phyloP scores from a whole-genome alignment of 106 monocot genomes.

The Alisma plantagoaquatica region DNA sequence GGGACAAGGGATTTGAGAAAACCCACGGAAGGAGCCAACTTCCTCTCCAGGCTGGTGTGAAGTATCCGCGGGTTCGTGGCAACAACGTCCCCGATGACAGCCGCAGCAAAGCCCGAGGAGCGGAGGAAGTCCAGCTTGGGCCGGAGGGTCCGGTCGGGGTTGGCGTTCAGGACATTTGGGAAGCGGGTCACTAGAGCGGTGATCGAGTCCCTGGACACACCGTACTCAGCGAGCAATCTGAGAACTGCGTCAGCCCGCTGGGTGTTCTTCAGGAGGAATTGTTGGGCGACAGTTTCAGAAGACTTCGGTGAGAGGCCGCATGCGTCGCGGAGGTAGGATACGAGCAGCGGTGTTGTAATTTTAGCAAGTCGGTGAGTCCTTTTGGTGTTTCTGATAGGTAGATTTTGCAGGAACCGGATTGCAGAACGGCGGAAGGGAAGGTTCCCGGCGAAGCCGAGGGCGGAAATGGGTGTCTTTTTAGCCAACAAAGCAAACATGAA shows the following conservation, averaged over 20 bases:
- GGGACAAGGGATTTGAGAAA: background rate
- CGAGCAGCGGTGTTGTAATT: no score
- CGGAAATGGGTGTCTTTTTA: no score
- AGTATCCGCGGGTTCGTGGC: background rate
- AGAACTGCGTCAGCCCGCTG: conserved; percentile 1
- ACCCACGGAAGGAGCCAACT: background rate
- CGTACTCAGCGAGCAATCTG: conserved; percentile 2
- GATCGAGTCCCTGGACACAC: background rate
- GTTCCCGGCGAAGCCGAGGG: no score
- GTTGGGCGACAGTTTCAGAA: background rate
- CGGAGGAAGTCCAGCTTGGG: background rate
- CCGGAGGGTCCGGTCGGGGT: background rate
- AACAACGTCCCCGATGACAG: background rate
- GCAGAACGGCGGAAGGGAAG: no score
- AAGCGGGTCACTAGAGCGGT: background rate
- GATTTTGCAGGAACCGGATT: no score
- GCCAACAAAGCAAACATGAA: no score
- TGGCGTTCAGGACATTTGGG: background rate
- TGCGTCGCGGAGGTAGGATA: background rate
- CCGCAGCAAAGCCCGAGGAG: background rate
- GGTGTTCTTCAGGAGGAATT: background rate
- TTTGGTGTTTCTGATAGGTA: no score
- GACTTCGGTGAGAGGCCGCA: conserved; percentile 5
- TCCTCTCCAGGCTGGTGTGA: background rate
- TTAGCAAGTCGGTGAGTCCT: no score